Percentiles rank a stretch among this genome's conserved stretches.
These are phyloP conservation scores for Microdochium nivale DNA, from an alignment of 2,329 filamentous ascomycete species.

Conservation along the genomic window DNA sequence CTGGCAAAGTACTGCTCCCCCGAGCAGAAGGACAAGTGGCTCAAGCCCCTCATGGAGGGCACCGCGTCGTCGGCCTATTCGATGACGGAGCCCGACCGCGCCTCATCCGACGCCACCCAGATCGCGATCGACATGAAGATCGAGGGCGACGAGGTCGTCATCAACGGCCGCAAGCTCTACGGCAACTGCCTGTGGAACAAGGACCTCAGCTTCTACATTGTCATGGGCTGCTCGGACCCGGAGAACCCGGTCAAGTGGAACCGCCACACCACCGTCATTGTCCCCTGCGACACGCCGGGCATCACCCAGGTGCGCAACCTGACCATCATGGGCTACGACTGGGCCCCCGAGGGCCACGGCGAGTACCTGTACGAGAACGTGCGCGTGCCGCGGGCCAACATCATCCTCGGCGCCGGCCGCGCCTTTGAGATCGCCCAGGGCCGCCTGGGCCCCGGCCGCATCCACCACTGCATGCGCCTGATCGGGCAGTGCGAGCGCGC, in stretches of 20 bases:
- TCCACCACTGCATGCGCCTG: constrained; percentile 32
- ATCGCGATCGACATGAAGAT: constrained; percentile 27
- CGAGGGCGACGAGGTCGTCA: constrained; percentile 25
- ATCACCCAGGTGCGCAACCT: constrained; percentile 28
- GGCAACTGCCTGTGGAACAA: constrained; percentile 29
- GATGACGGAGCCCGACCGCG: constrained; percentile 42
- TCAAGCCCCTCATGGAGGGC: constrained; percentile 37
- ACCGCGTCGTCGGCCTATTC: constrained; percentile 39
- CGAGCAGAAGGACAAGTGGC: constrained; percentile 39
- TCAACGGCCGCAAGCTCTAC: constrained; percentile 31
- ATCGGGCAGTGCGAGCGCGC: constrained; percentile 32
- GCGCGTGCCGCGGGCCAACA: constrained; percentile 27
- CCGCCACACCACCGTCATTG: constrained; percentile 28
- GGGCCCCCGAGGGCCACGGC: constrained; percentile 31
- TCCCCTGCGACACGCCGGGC: constrained; percentile 25
- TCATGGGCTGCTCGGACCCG: constrained; percentile 27
- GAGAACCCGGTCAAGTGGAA: constrained; percentile 27
- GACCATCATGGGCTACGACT: constrained; percentile 31
- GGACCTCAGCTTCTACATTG: constrained; percentile 20
- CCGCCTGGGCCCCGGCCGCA: constrained; percentile 28
- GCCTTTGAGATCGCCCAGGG: constrained; percentile 33
- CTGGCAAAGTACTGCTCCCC: constrained; percentile 41
- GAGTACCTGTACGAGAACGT: constrained; percentile 31
- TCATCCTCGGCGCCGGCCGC: constrained; percentile 29
- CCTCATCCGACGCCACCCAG: constrained; percentile 39